These are phyloP conservation scores for Poa annua DNA, from an alignment of 176 grass and related monocot genomes.

Conservation along the genomic window DNA sequence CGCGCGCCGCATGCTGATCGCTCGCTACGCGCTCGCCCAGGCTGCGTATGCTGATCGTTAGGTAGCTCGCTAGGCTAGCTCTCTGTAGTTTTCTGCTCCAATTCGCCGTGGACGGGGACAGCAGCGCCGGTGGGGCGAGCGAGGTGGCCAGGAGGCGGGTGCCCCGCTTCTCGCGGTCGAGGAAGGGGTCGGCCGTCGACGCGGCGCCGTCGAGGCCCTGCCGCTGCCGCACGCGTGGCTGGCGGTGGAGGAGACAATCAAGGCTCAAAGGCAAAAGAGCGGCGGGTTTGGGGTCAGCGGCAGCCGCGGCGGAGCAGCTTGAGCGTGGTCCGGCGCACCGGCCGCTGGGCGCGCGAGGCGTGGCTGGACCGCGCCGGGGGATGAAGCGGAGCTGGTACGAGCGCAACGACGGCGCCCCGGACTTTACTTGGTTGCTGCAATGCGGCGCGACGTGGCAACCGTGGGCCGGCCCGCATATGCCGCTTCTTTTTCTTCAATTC, in stretches of 20 bases:
- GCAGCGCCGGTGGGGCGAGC: not conserved
- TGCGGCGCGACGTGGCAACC: no score
- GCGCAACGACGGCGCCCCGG: slow-evolving; percentile 49
- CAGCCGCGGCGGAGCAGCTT: slow-evolving; percentile 49
- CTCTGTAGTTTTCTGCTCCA: no score
- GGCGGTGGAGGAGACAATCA: slow-evolving; percentile 40
- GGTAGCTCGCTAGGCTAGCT: no score
- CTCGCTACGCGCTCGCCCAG: no score
- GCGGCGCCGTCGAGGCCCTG: not conserved
- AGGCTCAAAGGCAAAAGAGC: not conserved
- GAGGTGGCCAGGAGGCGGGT: slow-evolving; percentile 29
- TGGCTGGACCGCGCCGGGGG: slow-evolving; percentile 70
- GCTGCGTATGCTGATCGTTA: no score
- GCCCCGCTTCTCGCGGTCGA: slow-evolving; percentile 51
- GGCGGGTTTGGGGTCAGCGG: not conserved
- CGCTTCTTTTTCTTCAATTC: no score
- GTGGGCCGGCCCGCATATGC: no score
- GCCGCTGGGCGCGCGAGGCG: slow-evolving; percentile 56
- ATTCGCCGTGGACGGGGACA: slow-evolving; percentile 48
- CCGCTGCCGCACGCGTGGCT: slow-evolving; percentile 55
- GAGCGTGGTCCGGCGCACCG: slow-evolving; percentile 39
- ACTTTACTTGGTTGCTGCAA: no score
- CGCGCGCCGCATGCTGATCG: no score
- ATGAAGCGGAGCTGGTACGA: slow-evolving; percentile 56
- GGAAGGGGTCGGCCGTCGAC: not conserved